Evolutionary conservation across 441 rosid genomes (phyloP).

Genomic region (Erysimum pusillum): DNA sequence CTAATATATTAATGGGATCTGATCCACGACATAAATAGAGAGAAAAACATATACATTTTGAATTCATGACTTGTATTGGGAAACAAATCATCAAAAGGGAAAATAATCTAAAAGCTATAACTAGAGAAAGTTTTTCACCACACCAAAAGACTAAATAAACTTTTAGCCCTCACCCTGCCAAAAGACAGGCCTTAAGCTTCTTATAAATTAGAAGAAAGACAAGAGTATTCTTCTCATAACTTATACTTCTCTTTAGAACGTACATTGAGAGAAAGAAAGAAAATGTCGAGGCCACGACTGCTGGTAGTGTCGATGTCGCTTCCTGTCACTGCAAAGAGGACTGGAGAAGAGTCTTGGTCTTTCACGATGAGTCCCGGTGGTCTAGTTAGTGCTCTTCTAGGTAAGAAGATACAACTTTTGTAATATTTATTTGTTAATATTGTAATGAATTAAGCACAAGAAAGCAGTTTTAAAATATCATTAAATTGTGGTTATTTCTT

Average conservation of each 20-base stretch:
- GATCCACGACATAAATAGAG: neutral
- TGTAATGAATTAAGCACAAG: neutral
- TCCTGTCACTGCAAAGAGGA: conserved; percentile 92
- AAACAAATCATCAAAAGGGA: conserved; percentile 1
- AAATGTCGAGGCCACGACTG: conserved; percentile 68
- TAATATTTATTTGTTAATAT: neutral
- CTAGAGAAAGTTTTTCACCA: conserved; percentile 5
- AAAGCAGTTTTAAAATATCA: neutral
- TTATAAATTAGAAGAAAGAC: conserved; percentile 39
- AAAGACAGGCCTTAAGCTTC: conserved; percentile 1
- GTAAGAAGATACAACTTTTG: conserved; percentile 47
- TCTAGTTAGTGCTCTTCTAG: conserved; percentile 91
- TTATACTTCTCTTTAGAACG: neutral
- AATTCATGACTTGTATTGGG: neutral
- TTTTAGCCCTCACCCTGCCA: neutral
- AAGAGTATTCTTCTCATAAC: conserved; percentile 27
- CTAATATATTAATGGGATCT: neutral
- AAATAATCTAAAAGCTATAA: neutral
- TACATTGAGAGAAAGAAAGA: conserved; percentile 21
- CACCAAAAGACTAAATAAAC: neutral
- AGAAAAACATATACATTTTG: neutral
- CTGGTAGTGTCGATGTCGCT: conserved; percentile 93
- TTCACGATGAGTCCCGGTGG: conserved; percentile 96
- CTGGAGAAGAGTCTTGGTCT: conserved; percentile 90
- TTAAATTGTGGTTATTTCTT: conserved; percentile 8